Evolutionary conservation across 768 basidiomycete genomes (phyloP).

Genomic region (Pisolithus marmoratus): DNA sequence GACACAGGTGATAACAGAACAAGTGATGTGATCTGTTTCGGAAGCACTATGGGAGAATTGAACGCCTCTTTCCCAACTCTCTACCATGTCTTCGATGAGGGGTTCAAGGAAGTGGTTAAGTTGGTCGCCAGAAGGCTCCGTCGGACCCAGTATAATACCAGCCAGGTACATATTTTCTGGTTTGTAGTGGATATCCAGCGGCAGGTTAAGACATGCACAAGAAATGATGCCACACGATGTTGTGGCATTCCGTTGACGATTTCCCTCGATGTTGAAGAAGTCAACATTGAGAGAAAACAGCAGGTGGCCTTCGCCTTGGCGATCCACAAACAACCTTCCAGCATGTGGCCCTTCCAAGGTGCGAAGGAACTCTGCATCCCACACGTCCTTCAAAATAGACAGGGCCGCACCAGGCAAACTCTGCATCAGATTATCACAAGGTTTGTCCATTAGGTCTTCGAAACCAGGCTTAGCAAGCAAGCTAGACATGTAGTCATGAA

Average conservation of each 20-base stretch:
- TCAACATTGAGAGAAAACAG: slow-evolving; percentile 29
- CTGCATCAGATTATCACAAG: no score
- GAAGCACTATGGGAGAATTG: slow-evolving; percentile 13
- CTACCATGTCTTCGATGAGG: slow-evolving; percentile 29
- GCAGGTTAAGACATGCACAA: slow-evolving; percentile 27
- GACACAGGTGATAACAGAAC: slow-evolving; percentile 21
- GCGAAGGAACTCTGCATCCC: slow-evolving; percentile 16
- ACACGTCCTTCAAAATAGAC: slow-evolving; percentile 1
- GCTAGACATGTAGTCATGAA: no score
- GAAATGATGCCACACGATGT: slow-evolving; percentile 17
- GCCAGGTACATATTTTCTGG: slow-evolving; percentile 35
- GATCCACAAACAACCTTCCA: slow-evolving; percentile 5
- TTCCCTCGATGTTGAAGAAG: slow-evolving; percentile 31
- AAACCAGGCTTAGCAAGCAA: no score
- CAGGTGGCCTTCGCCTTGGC: slow-evolving; percentile 19
- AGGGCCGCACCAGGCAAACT: slow-evolving; percentile 12
- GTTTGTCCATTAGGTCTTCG: no score
- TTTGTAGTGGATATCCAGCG: slow-evolving; percentile 27
- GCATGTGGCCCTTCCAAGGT: slow-evolving; percentile 21
- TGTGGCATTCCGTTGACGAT: slow-evolving; percentile 20
- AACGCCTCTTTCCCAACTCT: slow-evolving; percentile 27
- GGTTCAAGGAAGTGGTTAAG: slow-evolving; percentile 32
- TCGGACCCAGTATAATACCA: slow-evolving; percentile 33
- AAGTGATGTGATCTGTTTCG: slow-evolving; percentile 5
- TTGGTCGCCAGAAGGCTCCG: slow-evolving; percentile 25